Percentiles rank a stretch among this genome's conserved stretches.
Conservation (phyloP, 2,329 filamentous ascomycete species). For the Allantophomopsis lycopodina region DNA sequence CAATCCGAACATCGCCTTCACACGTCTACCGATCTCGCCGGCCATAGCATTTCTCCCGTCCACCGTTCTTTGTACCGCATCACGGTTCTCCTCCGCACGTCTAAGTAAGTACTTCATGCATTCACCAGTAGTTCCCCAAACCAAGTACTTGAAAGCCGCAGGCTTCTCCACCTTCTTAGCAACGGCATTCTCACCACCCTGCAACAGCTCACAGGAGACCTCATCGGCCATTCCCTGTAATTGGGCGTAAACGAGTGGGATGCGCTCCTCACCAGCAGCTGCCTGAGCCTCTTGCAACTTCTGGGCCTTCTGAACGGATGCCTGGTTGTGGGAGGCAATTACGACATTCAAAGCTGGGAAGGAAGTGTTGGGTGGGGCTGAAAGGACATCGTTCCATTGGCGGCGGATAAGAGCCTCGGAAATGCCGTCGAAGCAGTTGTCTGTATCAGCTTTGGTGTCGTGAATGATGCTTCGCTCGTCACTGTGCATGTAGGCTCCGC, state of each 20-base stretch:
- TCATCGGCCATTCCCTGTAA: constrained; percentile 95
- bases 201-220: constrained; percentile 51
- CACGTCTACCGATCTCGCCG: constrained; percentile 42
- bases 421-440: constrained; percentile 59
- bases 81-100: constrained; percentile 61
- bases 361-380: constrained; percentile 19
- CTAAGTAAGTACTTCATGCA: constrained; percentile 65
- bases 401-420: constrained; percentile 52
- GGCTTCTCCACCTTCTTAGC: constrained; percentile 20
- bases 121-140: constrained; percentile 60
- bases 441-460: constrained; percentile 58
- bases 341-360: constrained; percentile 52
- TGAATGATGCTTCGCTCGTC: constrained; percentile 60
- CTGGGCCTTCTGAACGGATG: constrained; percentile 48
- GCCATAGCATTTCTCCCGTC: constrained; percentile 50
- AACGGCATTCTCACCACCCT: constrained; percentile 6
- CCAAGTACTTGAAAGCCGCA: constrained; percentile 50
- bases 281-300: constrained; percentile 30
- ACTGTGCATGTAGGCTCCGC: constrained; percentile 59
- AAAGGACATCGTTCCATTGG: constrained; percentile 41
- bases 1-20: constrained; percentile 26
- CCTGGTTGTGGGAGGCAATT: constrained; percentile 72
- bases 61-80: constrained; percentile 50
- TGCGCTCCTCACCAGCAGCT: constrained; percentile 20
- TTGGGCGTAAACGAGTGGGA: constrained; percentile 54